These are phyloP conservation scores for Voacanga thouarsii DNA, from an alignment of 257 asterid genomes.

Conservation along the genomic window DNA sequence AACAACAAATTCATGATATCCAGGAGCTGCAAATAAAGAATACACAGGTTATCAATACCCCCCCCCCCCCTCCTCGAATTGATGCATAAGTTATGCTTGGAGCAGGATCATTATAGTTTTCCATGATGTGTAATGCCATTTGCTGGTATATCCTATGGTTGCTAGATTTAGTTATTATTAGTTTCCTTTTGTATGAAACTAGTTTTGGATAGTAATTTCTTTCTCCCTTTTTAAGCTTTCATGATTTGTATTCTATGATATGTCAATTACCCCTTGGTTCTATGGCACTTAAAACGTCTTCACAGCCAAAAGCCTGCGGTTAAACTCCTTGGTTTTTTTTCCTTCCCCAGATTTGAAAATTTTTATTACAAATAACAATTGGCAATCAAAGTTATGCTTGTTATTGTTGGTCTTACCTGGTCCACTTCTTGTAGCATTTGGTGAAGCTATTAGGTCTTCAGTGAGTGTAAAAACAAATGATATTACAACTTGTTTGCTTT, in stretches of 20 bases:
- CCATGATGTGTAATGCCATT: background rate
- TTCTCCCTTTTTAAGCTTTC: background rate
- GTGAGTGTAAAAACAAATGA: background rate
- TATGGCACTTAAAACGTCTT: background rate
- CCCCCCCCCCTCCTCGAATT: background rate
- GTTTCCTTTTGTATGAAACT: background rate
- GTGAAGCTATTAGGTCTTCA: background rate
- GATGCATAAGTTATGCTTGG: background rate
- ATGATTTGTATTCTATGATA: background rate
- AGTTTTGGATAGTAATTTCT: background rate
- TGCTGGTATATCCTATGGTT: background rate
- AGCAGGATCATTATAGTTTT: background rate
- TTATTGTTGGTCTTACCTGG: background rate
- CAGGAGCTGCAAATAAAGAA: conserved; percentile 56
- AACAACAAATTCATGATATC: conserved; percentile 61
- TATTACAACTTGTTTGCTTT: background rate
- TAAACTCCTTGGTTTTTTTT: background rate
- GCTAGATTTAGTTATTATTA: background rate
- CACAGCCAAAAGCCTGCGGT: background rate
- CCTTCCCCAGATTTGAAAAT: background rate
- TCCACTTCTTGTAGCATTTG: background rate
- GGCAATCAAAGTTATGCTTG: background rate
- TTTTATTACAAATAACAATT: background rate
- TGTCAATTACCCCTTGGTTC: background rate
- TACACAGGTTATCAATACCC: too few species aligned